Evolutionary conservation across 2,329 filamentous ascomycete species (phyloP).

Genomic region (Nemania diffusa): DNA sequence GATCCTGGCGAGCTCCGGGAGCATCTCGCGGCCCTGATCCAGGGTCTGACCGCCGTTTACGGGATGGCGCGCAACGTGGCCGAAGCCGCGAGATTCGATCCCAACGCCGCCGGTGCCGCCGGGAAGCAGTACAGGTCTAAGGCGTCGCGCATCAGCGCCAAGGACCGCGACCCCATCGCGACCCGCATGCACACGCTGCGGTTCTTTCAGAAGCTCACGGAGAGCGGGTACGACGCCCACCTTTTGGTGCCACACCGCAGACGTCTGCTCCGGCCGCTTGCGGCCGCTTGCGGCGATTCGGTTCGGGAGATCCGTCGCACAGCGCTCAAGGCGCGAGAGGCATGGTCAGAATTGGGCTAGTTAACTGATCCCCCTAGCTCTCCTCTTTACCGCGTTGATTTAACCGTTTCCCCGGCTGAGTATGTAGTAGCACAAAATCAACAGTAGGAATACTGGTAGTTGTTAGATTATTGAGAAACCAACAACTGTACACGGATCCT

Average conservation of each 20-base stretch:
- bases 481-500: neutral
- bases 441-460: neutral
- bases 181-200: constrained; percentile 61
- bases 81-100: constrained; percentile 32
- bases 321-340: constrained; percentile 60
- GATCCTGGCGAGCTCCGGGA: constrained; percentile 58
- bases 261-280: constrained; percentile 59
- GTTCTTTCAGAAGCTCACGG: constrained; percentile 60
- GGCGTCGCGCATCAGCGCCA: constrained; percentile 1
- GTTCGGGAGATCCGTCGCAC: constrained; percentile 63
- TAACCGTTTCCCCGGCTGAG: neutral
- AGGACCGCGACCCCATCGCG: constrained; percentile 36
- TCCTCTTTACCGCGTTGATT: neutral
- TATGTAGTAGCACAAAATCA: neutral
- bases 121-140: constrained; percentile 23
- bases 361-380: neutral
- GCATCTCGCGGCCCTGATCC: constrained; percentile 62
- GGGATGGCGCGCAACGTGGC: constrained; percentile 43
- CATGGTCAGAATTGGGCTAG: constrained; percentile 54
- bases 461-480: neutral
- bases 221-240: constrained; percentile 57
- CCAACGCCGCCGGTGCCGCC: neutral
- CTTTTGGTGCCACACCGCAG: constrained; percentile 58
- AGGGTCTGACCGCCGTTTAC: constrained; percentile 55
- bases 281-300: constrained; percentile 63